phyloP scores from a whole-genome alignment of 495 filamentous ascomycete genomes.

The Hyaloscypha finlandica region DNA sequence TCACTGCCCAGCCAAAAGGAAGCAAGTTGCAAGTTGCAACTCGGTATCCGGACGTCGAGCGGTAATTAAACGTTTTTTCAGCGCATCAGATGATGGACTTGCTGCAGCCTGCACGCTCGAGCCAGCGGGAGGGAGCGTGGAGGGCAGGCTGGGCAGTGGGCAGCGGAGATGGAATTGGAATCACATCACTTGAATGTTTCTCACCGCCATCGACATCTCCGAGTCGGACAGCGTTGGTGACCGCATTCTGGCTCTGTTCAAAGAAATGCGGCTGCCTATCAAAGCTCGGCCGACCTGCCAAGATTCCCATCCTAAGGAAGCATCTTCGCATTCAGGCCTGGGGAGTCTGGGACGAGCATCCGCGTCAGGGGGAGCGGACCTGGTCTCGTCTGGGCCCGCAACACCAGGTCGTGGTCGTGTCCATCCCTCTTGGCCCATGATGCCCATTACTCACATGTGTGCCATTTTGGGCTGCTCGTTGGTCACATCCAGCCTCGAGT shows the following conservation, averaged over 20 bases:
- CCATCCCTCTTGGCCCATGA: neutral
- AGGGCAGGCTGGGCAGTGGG: neutral
- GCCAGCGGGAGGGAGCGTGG: conserved; percentile 1
- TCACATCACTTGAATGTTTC: neutral
- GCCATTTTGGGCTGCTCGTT: neutral
- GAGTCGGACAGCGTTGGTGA: neutral
- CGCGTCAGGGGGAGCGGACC: neutral
- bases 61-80: conserved; percentile 20
- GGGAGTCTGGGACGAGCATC: neutral
- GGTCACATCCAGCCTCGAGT: neutral
- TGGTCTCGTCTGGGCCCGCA: neutral
- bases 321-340: too few relatives aligned
- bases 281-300: neutral
- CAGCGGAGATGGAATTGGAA: neutral
- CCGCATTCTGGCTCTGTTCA: neutral
- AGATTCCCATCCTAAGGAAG: neutral
- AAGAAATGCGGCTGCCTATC: neutral
- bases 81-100: conserved; percentile 21
- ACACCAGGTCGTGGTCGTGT: neutral
- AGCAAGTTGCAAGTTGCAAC: too few relatives aligned
- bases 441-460: neutral
- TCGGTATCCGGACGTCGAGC: neutral
- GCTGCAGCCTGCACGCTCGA: neutral
- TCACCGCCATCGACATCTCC: conserved; percentile 1
- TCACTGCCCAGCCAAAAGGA: neutral